Evolutionary conservation across 2,329 filamentous ascomycete genomes (phyloP).

Genomic region (Fusarium sp.): DNA sequence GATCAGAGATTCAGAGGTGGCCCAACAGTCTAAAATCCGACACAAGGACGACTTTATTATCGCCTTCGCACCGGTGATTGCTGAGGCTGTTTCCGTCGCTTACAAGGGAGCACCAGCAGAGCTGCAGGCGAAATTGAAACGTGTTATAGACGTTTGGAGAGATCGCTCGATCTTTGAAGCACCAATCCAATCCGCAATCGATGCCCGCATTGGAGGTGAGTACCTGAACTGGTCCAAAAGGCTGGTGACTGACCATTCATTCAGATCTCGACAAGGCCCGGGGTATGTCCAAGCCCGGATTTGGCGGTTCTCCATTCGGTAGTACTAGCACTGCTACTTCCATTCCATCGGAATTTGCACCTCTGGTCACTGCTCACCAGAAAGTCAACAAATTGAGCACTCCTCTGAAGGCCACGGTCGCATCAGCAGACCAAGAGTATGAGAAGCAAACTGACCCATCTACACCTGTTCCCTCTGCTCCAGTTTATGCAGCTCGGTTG

Average conservation of each 20-base stretch:
- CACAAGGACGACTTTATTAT: slow-evolving; percentile 91
- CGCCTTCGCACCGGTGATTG: slow-evolving; percentile 90
- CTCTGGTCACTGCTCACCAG: slow-evolving; percentile 78
- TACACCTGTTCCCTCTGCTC: slow-evolving; percentile 75
- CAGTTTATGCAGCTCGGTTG: slow-evolving; percentile 89
- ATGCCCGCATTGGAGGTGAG: slow-evolving; percentile 78
- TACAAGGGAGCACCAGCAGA: slow-evolving; percentile 90
- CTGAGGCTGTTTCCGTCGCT: slow-evolving; percentile 86
- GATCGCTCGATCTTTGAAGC: slow-evolving; percentile 84
- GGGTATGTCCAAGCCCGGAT: slow-evolving; percentile 59
- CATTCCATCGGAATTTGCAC: slow-evolving; percentile 78
- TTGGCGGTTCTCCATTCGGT: slow-evolving; percentile 67
- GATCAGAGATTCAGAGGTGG: slow-evolving; percentile 73
- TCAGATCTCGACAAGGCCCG: slow-evolving; percentile 70
- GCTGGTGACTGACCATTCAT: slow-evolving; percentile 18
- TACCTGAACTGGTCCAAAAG: not conserved
- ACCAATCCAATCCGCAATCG: slow-evolving; percentile 81
- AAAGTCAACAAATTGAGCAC: slow-evolving; percentile 76
- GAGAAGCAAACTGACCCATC: slow-evolving; percentile 80
- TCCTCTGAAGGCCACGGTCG: slow-evolving; percentile 71
- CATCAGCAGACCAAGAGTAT: slow-evolving; percentile 81
- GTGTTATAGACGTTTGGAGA: slow-evolving; percentile 95
- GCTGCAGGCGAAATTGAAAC: slow-evolving; percentile 83
- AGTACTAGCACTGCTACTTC: slow-evolving; percentile 64
- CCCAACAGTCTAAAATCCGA: slow-evolving; percentile 92